These are phyloP conservation scores for Capsella bursapastoris DNA, from an alignment of 345 rosid species.

Conservation along the genomic window DNA sequence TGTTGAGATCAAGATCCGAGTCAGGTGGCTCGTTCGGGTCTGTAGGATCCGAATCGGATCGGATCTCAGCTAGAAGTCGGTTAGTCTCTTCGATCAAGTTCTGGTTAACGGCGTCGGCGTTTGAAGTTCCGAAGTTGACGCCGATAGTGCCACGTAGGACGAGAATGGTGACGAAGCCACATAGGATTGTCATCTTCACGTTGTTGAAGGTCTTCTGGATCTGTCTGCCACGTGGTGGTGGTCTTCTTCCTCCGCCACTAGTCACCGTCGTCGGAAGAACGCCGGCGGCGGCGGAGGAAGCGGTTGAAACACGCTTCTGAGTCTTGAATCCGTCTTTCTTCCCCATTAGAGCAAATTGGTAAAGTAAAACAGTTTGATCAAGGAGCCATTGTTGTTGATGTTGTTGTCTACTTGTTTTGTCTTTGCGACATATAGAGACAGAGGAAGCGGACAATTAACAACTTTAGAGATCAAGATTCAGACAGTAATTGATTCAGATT, in stretches of 20 bases:
- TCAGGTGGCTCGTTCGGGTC: slow-evolving; percentile 62
- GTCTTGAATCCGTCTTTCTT: slow-evolving; percentile 58
- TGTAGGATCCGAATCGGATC: slow-evolving; percentile 76
- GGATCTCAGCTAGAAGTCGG: slow-evolving; percentile 85
- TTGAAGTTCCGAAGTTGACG: slow-evolving; percentile 68
- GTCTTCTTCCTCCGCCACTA: slow-evolving; percentile 47
- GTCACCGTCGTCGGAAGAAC: slow-evolving; percentile 53
- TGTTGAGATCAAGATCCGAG: slow-evolving; percentile 57
- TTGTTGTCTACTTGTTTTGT: slow-evolving; percentile 22
- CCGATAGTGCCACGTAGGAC: slow-evolving; percentile 97
- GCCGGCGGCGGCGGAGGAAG: slow-evolving; percentile 40
- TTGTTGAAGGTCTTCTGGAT: slow-evolving; percentile 87
- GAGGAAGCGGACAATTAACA: slow-evolving; percentile 1
- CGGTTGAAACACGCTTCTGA: slow-evolving; percentile 64
- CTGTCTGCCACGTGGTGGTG: slow-evolving; percentile 74
- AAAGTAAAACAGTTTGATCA: slow-evolving; percentile 26
- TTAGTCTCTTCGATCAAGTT: slow-evolving; percentile 81
- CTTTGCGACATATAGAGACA: not conserved
- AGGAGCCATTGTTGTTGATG: slow-evolving; percentile 5
- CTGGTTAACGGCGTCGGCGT: slow-evolving; percentile 81
- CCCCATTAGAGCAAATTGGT: slow-evolving; percentile 49
- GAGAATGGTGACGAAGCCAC: slow-evolving; percentile 91
- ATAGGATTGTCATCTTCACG: slow-evolving; percentile 89
- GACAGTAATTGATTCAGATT: slow-evolving; percentile 1
- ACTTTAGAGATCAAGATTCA: slow-evolving; percentile 15